Percentiles rank a stretch among this genome's conserved stretches.
These are phyloP conservation scores for Wilhelminamyces savonicus DNA, from an alignment of 805 yeast species.

Conservation along the genomic window DNA sequence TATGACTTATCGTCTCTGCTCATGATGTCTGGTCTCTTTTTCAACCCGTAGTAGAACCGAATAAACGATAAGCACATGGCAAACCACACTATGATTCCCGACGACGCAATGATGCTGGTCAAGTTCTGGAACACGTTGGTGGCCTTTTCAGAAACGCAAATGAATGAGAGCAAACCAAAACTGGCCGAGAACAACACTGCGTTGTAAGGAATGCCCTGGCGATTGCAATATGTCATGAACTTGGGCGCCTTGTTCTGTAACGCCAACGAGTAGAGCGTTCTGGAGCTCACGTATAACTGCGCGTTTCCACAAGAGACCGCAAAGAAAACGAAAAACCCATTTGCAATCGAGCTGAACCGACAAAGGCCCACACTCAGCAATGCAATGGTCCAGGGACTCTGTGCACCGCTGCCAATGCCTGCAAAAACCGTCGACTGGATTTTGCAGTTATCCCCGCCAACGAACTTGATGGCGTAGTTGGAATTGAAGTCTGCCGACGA, in stretches of 20 bases:
- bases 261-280: constrained; percentile 37
- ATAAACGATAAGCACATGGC: constrained; percentile 63
- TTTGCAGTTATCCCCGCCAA: constrained; percentile 31
- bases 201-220: constrained; percentile 64
- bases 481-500: constrained; percentile 10
- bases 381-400: constrained; percentile 42
- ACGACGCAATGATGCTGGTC: constrained; percentile 62
- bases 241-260: constrained; percentile 55
- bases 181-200: constrained; percentile 60
- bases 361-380: constrained; percentile 34
- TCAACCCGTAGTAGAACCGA: constrained; percentile 58
- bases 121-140: constrained; percentile 61
- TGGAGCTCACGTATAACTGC: constrained; percentile 36
- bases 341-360: constrained; percentile 30
- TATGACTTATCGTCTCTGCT: constrained; percentile 56
- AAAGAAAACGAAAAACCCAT: constrained; percentile 41
- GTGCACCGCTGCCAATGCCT: constrained; percentile 34
- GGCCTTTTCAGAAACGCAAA: constrained; percentile 53
- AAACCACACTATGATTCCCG: constrained; percentile 76
- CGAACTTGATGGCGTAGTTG: constrained; percentile 25
- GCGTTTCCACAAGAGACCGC: constrained; percentile 41
- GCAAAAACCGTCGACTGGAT: constrained; percentile 17
- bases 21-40: constrained; percentile 56
- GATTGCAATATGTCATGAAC: constrained; percentile 52
- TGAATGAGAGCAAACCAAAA: constrained; percentile 55